Base-by-base conservation (phyloP, 225 moss, liverwort and hornwort genomes). In the Lunularia cruciata region DNA sequence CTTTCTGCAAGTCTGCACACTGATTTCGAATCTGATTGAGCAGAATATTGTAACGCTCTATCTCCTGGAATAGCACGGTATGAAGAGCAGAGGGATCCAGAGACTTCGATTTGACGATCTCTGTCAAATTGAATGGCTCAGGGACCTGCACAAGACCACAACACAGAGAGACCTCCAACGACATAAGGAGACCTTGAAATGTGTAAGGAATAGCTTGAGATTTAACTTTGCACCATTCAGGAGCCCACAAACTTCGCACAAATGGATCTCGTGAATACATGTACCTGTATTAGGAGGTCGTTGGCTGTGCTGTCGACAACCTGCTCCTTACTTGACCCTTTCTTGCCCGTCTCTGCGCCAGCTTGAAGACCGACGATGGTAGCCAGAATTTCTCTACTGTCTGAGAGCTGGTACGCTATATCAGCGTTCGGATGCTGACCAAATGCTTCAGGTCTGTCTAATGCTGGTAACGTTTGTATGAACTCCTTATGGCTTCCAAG, bases 341-440 rank as follows among this genome's bases (percentile, higher is more conserved):
- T 78, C 47, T 78, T 85, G 63, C 84, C 79, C 11, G 72, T 47
- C 10, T 42, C 79, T 18, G 61, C 73, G 56, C 86, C 84, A 22
- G 83, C 76, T 60, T 83, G 85, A 3, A 91, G 77, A 51, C 85
- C 76, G 16, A 79, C 67, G 30, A 91, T 87, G 2, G 91, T 88
- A 10, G 67, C 64, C 57, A 91, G 83, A 51, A 91, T 84, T 33
- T 77, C 57, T 40, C 77, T 65, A 42, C 91, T 88, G 47, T 91
- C 87, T 0, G 80, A 74, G 3, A 91, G 79, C 62, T 91, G 88
- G 59, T 87, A 91, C 10, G 91, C 87, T 57, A 91, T 88, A 63
- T 91, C 91, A 5, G 91, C 91, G 71, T 91, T 91, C 3, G 87
- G 83, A 71, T 91, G 91, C 68, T 91, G 91, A 22, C 91, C 91